Evolutionary conservation across 2,329 filamentous ascomycete species (phyloP).

Genomic region (Aureobasidium sp.): DNA sequence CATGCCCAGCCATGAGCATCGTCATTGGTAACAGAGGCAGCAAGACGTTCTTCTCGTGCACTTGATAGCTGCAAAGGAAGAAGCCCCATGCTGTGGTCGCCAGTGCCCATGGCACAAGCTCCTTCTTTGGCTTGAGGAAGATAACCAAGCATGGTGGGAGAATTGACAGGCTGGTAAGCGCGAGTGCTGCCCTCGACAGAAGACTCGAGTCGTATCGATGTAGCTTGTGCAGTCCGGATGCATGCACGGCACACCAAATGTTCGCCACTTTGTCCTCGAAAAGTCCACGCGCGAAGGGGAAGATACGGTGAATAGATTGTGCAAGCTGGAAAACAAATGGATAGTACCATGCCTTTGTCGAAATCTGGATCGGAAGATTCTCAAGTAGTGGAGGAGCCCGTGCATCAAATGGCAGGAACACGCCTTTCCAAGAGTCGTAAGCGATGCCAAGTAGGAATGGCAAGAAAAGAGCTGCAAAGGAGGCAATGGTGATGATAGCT

Average conservation of each 20-base stretch:
- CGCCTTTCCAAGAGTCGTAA: conserved; percentile 60
- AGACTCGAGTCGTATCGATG: conserved; percentile 62
- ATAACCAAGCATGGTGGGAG: conserved; percentile 71
- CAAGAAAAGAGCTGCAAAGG: conserved; percentile 68
- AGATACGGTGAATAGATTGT: conserved; percentile 85
- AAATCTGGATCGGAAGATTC: conserved; percentile 52
- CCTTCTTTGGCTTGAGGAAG: conserved; percentile 68
- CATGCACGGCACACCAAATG: conserved; percentile 90
- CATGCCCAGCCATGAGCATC: conserved; percentile 67
- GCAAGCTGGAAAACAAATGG: conserved; percentile 68
- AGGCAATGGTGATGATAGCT: conserved; percentile 60
- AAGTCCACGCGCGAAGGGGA: conserved; percentile 88
- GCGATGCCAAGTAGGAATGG: conserved; percentile 68
- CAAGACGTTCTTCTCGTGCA: conserved; percentile 95
- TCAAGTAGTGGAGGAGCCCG: conserved; percentile 52
- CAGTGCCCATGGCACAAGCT: conserved; percentile 70
- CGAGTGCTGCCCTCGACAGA: conserved; percentile 69
- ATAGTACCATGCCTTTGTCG: conserved; percentile 60
- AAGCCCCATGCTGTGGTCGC: conserved; percentile 90
- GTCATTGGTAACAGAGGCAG: conserved; percentile 93
- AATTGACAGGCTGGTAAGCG: conserved; percentile 68
- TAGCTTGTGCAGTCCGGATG: conserved; percentile 68
- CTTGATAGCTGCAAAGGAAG: conserved; percentile 95
- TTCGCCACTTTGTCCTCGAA: conserved; percentile 99
- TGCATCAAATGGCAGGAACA: conserved; percentile 48